Conservation (phyloP, 352 stramenopile species). For the Phytopythium delawarense region DNA sequence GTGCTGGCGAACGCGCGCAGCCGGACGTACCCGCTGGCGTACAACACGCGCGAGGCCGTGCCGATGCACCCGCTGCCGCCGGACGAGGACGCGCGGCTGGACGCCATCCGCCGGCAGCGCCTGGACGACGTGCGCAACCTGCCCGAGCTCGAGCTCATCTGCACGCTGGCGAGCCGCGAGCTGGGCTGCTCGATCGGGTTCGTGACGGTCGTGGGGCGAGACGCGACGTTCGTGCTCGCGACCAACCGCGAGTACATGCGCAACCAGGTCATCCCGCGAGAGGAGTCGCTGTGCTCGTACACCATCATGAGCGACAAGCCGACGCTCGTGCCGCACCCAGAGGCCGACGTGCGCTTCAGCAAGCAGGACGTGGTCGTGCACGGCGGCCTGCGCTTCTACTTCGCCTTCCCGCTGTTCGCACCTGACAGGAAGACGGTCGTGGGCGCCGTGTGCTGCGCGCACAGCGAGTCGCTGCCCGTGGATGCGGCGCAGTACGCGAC, state of each 20-base stretch:
- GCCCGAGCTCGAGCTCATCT: constrained; percentile 50
- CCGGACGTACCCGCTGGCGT: constrained; percentile 30
- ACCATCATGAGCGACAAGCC: constrained; percentile 47
- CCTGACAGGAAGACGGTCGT: constrained; percentile 30
- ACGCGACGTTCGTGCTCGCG: constrained; percentile 36
- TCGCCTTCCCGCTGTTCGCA: constrained; percentile 37
- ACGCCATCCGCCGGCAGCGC: constrained; percentile 16
- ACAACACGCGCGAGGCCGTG: constrained; percentile 17
- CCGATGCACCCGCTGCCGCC: constrained; percentile 20
- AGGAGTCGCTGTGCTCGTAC: constrained; percentile 50
- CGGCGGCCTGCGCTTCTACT: constrained; percentile 46
- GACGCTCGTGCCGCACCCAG: constrained; percentile 40
- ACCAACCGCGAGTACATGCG: constrained; percentile 26
- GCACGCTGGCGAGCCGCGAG: constrained; percentile 32
- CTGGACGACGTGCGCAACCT: constrained; percentile 28
- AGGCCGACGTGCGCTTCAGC: constrained; percentile 50
- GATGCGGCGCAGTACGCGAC: constrained; percentile 39
- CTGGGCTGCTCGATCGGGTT: constrained; percentile 34
- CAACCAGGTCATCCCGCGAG: constrained; percentile 24
- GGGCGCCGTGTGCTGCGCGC: constrained; percentile 43
- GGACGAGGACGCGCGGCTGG: constrained; percentile 33
- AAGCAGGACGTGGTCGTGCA: constrained; percentile 24
- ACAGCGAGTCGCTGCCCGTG: constrained; percentile 31
- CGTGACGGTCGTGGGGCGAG: constrained; percentile 40
- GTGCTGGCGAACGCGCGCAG: constrained; percentile 18